Conservation (phyloP, 2,329 filamentous ascomycete genomes). For the Alternaria consortialis region DNA sequence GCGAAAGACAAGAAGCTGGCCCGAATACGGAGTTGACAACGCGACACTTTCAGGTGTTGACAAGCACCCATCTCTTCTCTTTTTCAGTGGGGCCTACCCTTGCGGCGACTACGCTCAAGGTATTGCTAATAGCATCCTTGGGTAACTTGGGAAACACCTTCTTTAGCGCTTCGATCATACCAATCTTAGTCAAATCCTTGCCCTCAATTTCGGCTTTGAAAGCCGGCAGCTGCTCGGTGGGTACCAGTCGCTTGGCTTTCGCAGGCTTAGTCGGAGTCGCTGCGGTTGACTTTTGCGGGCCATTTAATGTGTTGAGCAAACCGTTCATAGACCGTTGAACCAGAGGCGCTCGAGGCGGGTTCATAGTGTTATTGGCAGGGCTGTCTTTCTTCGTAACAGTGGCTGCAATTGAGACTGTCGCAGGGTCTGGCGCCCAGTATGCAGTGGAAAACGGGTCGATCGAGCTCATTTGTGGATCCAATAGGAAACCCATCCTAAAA, state of each 20-base stretch:
- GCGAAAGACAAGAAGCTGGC: background rate
- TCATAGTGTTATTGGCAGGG: constrained; percentile 42
- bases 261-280: constrained; percentile 41
- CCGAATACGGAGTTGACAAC: background rate
- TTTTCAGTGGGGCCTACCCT: constrained; percentile 68
- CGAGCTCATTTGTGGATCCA: constrained; percentile 60
- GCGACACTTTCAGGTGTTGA: constrained; percentile 25
- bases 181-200: constrained; percentile 76
- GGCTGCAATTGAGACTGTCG: constrained; percentile 16
- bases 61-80: constrained; percentile 69
- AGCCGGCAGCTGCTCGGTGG: constrained; percentile 67
- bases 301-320: constrained; percentile 44
- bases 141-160: constrained; percentile 76
- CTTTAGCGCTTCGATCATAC: constrained; percentile 77
- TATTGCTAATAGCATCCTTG: constrained; percentile 75
- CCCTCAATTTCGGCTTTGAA: constrained; percentile 77
- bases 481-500: constrained; percentile 78
- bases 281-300: constrained; percentile 22
- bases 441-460: constrained; percentile 86
- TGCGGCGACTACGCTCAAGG: constrained; percentile 71
- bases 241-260: constrained; percentile 61
- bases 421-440: constrained; percentile 72
- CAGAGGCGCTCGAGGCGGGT: constrained; percentile 55
- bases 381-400: constrained; percentile 25
- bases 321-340: constrained; percentile 50